phyloP scores from a whole-genome alignment of 257 asterid species.

The Petunia secreta region DNA sequence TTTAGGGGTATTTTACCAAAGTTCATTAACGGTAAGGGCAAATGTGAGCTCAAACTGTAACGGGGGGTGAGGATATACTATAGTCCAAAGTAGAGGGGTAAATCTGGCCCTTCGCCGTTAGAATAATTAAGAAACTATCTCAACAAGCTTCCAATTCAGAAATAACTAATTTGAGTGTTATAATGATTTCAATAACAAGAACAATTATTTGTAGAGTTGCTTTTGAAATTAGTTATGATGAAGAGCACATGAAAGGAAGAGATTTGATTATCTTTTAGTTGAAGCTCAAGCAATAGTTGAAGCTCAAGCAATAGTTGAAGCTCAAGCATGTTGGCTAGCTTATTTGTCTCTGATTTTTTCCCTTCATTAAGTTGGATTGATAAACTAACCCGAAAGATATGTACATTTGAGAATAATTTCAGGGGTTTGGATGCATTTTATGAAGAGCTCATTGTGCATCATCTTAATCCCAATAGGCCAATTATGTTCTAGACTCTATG shows the following conservation, averaged over 20 bases:
- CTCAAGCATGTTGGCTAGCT: background rate
- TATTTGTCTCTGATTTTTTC: constrained; percentile 21
- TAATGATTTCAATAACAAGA: background rate
- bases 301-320: background rate
- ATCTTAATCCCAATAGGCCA: constrained; percentile 18
- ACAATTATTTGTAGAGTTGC: background rate
- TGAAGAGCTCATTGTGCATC: constrained; percentile 34
- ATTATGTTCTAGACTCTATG: constrained; percentile 30
- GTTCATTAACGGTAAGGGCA: no score
- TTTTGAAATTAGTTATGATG: background rate
- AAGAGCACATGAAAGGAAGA: background rate
- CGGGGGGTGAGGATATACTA: no score
- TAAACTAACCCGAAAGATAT: background rate
- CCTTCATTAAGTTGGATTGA: constrained; percentile 34
- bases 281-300: constrained; percentile 23
- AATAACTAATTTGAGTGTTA: background rate
- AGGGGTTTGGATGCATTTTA: background rate
- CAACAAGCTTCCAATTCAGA: background rate
- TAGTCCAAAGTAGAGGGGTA: no score
- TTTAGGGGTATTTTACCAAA: no score
- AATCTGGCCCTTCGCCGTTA: no score
- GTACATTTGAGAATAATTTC: background rate
- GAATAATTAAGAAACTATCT: background rate
- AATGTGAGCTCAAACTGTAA: no score
- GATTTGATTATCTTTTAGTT: background rate